Evolutionary conservation across 2,329 filamentous ascomycete species (phyloP).

Genomic region (Aspergillus fischeri): DNA sequence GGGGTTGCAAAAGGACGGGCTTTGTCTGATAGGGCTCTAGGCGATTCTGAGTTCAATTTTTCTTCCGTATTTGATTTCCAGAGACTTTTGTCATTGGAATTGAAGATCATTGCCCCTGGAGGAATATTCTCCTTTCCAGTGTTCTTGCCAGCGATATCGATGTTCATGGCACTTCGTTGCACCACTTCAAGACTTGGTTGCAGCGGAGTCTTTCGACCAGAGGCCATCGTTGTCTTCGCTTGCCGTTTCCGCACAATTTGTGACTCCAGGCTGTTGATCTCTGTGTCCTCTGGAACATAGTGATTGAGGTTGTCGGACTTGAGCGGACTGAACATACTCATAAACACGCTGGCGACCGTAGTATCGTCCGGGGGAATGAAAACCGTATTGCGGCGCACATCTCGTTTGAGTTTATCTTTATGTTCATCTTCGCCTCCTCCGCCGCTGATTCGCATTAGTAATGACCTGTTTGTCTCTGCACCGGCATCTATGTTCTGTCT

Average conservation of each 20-base stretch:
- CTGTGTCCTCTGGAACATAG: constrained; percentile 12
- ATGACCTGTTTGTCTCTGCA: constrained; percentile 13
- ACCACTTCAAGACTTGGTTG: constrained; percentile 37
- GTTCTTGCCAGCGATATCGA: constrained; percentile 50
- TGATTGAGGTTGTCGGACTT: constrained; percentile 21
- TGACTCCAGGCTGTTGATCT: constrained; percentile 31
- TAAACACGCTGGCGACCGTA: constrained; percentile 40
- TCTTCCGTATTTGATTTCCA: constrained; percentile 17
- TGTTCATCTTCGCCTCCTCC: constrained; percentile 1
- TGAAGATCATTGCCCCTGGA: constrained; percentile 36
- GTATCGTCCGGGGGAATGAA: constrained; percentile 42
- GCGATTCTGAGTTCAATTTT: constrained; percentile 20
- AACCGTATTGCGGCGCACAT: constrained; percentile 35
- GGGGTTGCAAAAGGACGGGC: background rate
- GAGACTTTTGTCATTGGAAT: constrained; percentile 16
- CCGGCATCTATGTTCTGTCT: constrained; percentile 6
- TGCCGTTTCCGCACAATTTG: constrained; percentile 32
- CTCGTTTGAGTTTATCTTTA: constrained; percentile 24
- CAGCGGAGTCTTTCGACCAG: constrained; percentile 43
- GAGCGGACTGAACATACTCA: constrained; percentile 41
- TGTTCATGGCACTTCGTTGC: constrained; percentile 39
- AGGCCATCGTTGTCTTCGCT: constrained; percentile 18
- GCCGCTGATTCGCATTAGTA: constrained; percentile 13
- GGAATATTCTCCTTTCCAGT: constrained; percentile 62
- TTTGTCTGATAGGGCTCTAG: background rate